phyloP scores from a whole-genome alignment of 2,329 filamentous ascomycete genomes.

The Botrytis fabae region DNA sequence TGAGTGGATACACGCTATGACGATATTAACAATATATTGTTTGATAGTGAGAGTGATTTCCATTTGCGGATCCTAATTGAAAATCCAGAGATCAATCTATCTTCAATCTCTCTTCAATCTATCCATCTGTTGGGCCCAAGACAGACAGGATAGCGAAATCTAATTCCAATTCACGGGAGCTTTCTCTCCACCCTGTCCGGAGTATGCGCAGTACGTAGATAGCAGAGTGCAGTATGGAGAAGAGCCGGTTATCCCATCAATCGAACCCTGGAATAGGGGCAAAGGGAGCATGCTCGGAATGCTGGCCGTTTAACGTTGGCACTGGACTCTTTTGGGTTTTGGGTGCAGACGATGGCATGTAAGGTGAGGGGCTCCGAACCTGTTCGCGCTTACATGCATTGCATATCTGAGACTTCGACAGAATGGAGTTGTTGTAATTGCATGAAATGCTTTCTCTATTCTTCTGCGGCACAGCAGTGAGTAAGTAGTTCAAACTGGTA shows the following conservation, averaged over 20 bases:
- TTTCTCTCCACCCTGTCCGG: neutral
- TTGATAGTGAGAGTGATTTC: slow-evolving; percentile 9
- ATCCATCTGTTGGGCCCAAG: neutral
- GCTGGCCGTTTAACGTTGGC: neutral
- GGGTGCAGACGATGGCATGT: slow-evolving; percentile 8
- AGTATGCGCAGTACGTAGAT: neutral
- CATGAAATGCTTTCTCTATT: neutral
- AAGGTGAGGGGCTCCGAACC: slow-evolving; percentile 4
- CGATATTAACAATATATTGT: slow-evolving; percentile 7
- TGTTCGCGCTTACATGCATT: slow-evolving; percentile 7
- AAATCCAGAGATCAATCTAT: neutral
- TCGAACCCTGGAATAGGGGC: slow-evolving; percentile 10
- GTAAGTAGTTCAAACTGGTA: neutral
- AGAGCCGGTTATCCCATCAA: neutral
- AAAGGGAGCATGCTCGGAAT: neutral
- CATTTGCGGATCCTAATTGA: slow-evolving; percentile 4
- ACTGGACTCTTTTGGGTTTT: slow-evolving; percentile 11
- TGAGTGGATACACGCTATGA: slow-evolving; percentile 7
- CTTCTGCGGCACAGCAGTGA: neutral
- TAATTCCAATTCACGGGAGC: neutral
- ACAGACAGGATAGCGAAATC: neutral
- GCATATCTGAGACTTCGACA: slow-evolving; percentile 9
- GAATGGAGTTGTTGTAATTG: neutral
- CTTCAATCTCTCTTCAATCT: neutral
- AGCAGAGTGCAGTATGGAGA: neutral